Evolutionary conservation across 805 yeast species (phyloP).

Genomic region (Priceomyces fermenticarens): DNA sequence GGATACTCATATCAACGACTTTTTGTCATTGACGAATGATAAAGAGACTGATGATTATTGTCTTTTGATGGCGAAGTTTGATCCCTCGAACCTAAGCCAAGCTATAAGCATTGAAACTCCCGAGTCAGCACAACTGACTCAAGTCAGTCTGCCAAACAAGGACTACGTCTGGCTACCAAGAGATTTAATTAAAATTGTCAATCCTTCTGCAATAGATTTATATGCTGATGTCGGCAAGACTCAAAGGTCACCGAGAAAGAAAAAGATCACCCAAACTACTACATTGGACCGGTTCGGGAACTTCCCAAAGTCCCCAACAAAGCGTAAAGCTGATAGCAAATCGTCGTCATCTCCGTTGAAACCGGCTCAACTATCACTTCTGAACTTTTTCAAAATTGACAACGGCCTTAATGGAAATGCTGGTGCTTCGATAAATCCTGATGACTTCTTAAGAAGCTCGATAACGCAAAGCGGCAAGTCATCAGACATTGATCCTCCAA

Average conservation of each 20-base stretch:
- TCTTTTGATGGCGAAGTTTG: slow-evolving; percentile 18
- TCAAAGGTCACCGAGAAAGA: slow-evolving; percentile 15
- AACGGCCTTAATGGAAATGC: too few relatives aligned
- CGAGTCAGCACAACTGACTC: not conserved
- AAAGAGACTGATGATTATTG: slow-evolving; percentile 14
- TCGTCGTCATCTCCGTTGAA: not conserved
- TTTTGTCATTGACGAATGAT: slow-evolving; percentile 7
- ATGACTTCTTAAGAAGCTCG: not conserved
- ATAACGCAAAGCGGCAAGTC: not conserved
- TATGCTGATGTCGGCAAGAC: slow-evolving; percentile 8
- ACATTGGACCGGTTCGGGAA: slow-evolving; percentile 19
- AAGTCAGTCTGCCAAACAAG: not conserved
- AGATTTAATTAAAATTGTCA: slow-evolving; percentile 12
- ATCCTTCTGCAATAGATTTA: slow-evolving; percentile 11
- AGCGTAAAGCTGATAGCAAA: not conserved
- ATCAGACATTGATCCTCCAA: not conserved
- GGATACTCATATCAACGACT: not conserved
- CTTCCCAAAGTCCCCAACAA: slow-evolving; percentile 9
- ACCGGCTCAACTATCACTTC: not conserved
- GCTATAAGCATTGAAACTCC: not conserved
- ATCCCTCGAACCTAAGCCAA: slow-evolving; percentile 6
- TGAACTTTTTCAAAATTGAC: not conserved
- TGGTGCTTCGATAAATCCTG: too few relatives aligned
- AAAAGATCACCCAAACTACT: slow-evolving; percentile 18
- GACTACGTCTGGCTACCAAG: slow-evolving; percentile 20